A percentile compares a stretch with the other conserved stretches of the same genome.
These are phyloP conservation scores for Byssoonygena ceratinophila DNA, from an alignment of 2,329 filamentous ascomycete species.

Conservation along the genomic window DNA sequence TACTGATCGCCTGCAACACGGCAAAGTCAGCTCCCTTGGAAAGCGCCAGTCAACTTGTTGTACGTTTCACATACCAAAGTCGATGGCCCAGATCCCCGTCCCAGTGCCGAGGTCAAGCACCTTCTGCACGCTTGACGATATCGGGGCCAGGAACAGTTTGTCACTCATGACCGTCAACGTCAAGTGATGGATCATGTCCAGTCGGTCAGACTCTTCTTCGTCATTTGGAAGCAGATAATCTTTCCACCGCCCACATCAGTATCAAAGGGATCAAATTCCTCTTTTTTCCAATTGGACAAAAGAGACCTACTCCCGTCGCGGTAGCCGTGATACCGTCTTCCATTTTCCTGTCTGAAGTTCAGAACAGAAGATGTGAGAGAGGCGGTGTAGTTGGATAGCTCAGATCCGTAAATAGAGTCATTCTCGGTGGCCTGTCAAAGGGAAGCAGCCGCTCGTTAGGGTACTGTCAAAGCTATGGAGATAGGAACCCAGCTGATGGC, in stretches of 20 bases:
- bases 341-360: constrained; percentile 18
- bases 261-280: not conserved
- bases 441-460: not conserved
- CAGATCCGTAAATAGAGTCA: not conserved
- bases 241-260: not conserved
- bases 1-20: constrained; percentile 7
- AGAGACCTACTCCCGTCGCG: constrained; percentile 13
- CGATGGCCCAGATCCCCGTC: constrained; percentile 31
- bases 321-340: constrained; percentile 18
- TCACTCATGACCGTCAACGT: constrained; percentile 41
- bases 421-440: not conserved
- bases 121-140: constrained; percentile 27
- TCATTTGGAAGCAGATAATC: constrained; percentile 20
- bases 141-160: constrained; percentile 38
- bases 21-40: not conserved
- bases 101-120: constrained; percentile 45
- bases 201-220: constrained; percentile 18
- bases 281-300: not conserved
- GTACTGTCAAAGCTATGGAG: not conserved
- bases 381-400: not conserved
- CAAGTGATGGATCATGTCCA: constrained; percentile 27
- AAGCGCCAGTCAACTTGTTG: not conserved
- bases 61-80: constrained; percentile 19
- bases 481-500: not conserved
- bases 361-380: constrained; percentile 15